Evolutionary conservation across 306 rosid genomes (phyloP).

Genomic region (Datisca glomerata): DNA sequence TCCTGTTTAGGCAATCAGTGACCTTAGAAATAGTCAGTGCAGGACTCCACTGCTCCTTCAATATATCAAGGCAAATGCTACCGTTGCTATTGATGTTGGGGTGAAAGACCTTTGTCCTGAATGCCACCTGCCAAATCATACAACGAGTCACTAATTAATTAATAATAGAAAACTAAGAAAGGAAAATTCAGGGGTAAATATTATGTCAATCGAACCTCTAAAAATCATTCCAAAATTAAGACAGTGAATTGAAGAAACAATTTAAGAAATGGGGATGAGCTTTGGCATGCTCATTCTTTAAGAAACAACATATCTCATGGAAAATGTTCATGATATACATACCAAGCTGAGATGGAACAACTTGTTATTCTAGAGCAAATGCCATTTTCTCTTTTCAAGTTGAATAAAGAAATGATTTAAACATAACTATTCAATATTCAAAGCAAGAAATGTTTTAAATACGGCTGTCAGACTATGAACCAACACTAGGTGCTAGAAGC

Average conservation of each 20-base stretch:
- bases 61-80: slow-evolving; percentile 8
- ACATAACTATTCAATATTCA: too few relatives aligned
- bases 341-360: too few relatives aligned
- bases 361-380: too few relatives aligned
- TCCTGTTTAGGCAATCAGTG: neutral
- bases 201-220: neutral
- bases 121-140: slow-evolving; percentile 2
- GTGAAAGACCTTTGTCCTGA: slow-evolving; percentile 6
- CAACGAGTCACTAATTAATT: neutral
- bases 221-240: neutral
- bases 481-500: too few relatives aligned
- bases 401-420: too few relatives aligned
- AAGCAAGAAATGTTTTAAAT: too few relatives aligned
- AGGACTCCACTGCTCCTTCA: slow-evolving; percentile 5
- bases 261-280: neutral
- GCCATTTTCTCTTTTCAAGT: too few relatives aligned
- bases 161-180: neutral
- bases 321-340: too few relatives aligned
- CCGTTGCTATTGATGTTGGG: slow-evolving; percentile 6
- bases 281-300: too few relatives aligned
- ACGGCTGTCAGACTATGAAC: too few relatives aligned
- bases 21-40: slow-evolving; percentile 5
- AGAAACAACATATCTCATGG: too few relatives aligned
- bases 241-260: neutral
- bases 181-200: too few relatives aligned